These are phyloP conservation scores for Backusella parvicylindrica DNA, from an alignment of 192 early-diverging fungal genomes.

Conservation along the genomic window DNA sequence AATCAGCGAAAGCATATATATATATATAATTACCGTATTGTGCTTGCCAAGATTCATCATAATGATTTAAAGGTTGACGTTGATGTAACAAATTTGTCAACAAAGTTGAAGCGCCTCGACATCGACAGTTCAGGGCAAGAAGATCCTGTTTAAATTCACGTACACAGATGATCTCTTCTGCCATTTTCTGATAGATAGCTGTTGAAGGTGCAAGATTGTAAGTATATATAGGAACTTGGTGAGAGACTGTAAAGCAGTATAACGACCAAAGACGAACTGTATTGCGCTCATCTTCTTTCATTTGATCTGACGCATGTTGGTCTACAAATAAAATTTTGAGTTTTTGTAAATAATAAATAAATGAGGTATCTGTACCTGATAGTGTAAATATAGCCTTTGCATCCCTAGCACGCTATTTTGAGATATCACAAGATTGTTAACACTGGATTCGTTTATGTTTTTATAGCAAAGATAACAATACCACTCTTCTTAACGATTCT, in stretches of 20 bases:
- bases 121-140: slow-evolving; percentile 53
- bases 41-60: slow-evolving; percentile 62
- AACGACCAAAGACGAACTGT: slow-evolving; percentile 66
- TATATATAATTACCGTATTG: slow-evolving; percentile 53
- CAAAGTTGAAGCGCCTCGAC: slow-evolving; percentile 53
- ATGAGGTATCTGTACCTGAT: slow-evolving; percentile 25
- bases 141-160: slow-evolving; percentile 50
- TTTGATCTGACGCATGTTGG: slow-evolving; percentile 41
- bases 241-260: slow-evolving; percentile 49
- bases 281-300: slow-evolving; percentile 66
- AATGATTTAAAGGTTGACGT: slow-evolving; percentile 45
- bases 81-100: slow-evolving; percentile 64
- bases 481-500: slow-evolving; percentile 21
- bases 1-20: neutral
- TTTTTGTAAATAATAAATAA: neutral
- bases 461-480: slow-evolving; percentile 3
- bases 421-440: neutral
- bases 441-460: neutral
- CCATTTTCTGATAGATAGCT: slow-evolving; percentile 56
- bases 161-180: slow-evolving; percentile 46
- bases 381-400: slow-evolving; percentile 49
- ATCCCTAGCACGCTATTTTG: slow-evolving; percentile 35
- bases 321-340: slow-evolving; percentile 23
- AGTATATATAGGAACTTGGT: slow-evolving; percentile 52
- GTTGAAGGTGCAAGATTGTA: slow-evolving; percentile 62